Percentiles rank a stretch among this genome's conserved stretches.
These are phyloP conservation scores for Hygrophorus pudorinus DNA, from an alignment of 768 basidiomycete species.

Conservation along the genomic window DNA sequence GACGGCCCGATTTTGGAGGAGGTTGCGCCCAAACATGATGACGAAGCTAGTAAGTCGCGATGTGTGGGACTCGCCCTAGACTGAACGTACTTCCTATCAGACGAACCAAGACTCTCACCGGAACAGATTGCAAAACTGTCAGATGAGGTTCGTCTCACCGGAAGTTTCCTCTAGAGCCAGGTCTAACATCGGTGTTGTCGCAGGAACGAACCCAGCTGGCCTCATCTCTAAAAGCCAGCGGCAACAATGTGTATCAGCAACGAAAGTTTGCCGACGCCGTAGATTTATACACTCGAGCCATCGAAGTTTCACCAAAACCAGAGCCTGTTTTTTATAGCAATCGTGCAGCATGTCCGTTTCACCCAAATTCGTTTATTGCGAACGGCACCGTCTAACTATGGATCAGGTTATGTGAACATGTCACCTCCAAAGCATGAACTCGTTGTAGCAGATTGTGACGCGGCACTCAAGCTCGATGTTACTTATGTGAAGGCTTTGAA, in stretches of 20 bases:
- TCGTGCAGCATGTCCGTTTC: conserved; percentile 80
- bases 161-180: not conserved
- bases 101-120: conserved; percentile 36
- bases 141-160: conserved; percentile 34
- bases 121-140: conserved; percentile 52
- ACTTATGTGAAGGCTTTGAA: conserved; percentile 88
- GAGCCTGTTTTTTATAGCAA: conserved; percentile 96
- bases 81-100: conserved; percentile 5
- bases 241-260: conserved; percentile 60
- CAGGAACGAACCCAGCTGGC: conserved; percentile 61
- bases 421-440: conserved; percentile 72
- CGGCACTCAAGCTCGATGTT: conserved; percentile 73
- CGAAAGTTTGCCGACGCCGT: conserved; percentile 51
- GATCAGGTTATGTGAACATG: conserved; percentile 83
- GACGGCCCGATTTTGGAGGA: conserved; percentile 82
- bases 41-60: conserved; percentile 16
- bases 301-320: conserved; percentile 61
- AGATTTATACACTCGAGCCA: conserved; percentile 65
- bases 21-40: conserved; percentile 34
- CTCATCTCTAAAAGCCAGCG: conserved; percentile 55
- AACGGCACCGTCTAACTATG: not conserved
- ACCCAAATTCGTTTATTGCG: not conserved
- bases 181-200: conserved; percentile 3
- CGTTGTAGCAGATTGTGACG: conserved; percentile 83
- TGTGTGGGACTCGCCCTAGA: conserved; percentile 4